These are phyloP conservation scores for Annulohypoxylon stygium DNA, from an alignment of 495 filamentous ascomycete species.

Conservation along the genomic window DNA sequence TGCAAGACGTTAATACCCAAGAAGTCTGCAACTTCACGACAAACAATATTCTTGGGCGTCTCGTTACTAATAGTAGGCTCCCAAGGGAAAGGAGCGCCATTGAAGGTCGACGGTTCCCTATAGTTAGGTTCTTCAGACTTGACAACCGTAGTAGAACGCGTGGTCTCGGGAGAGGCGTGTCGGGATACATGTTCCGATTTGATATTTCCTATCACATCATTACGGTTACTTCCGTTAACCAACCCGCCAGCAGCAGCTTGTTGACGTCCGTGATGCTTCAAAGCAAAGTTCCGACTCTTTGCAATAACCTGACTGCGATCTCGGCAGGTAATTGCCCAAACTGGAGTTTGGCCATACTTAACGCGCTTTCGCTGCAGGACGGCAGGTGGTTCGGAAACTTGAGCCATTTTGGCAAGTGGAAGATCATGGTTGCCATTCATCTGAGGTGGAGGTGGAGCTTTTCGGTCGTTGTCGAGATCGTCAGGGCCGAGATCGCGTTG, in stretches of 20 bases:
- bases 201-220: slow-evolving; percentile 38
- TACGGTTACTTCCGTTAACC: slow-evolving; percentile 54
- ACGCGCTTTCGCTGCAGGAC: slow-evolving; percentile 55
- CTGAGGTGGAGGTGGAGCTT: slow-evolving; percentile 58
- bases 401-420: slow-evolving; percentile 37
- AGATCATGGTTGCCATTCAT: slow-evolving; percentile 56
- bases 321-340: slow-evolving; percentile 59
- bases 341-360: slow-evolving; percentile 54
- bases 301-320: slow-evolving; percentile 40
- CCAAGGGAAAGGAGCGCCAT: slow-evolving; percentile 67
- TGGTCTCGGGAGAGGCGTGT: slow-evolving; percentile 63
- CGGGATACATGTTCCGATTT: slow-evolving; percentile 58
- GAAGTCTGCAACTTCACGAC: slow-evolving; percentile 78
- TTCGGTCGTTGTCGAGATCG: slow-evolving; percentile 58
- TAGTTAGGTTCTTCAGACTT: slow-evolving; percentile 42
- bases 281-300: slow-evolving; percentile 54
- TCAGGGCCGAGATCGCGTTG: slow-evolving; percentile 62
- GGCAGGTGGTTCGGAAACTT: slow-evolving; percentile 47
- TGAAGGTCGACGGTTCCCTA: slow-evolving; percentile 42
- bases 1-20: slow-evolving; percentile 76
- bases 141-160: slow-evolving; percentile 49
- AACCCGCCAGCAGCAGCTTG: slow-evolving; percentile 41
- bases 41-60: slow-evolving; percentile 75
- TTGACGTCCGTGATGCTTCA: slow-evolving; percentile 52
- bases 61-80: slow-evolving; percentile 77